Conservation (phyloP, 768 basidiomycete genomes). For the Amanita polypyramis region DNA sequence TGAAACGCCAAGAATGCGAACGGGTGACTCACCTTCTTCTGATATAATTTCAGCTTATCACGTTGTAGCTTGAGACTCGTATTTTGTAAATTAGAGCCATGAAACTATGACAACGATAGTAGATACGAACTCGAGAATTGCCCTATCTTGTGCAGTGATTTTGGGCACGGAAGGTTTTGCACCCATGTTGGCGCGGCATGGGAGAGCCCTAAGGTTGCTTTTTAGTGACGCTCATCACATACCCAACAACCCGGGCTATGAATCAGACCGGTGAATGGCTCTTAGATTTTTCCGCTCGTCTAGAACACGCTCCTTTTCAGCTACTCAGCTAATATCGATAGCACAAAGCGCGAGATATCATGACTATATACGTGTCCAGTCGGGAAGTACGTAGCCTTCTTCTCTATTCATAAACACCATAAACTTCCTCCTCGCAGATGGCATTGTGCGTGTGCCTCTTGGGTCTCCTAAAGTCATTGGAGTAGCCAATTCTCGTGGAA, state of each 20-base stretch:
- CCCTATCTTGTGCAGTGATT: slow-evolving; percentile 88
- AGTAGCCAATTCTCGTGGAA: slow-evolving; percentile 64
- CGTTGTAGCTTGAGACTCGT: slow-evolving; percentile 88
- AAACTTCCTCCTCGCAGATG: slow-evolving; percentile 30
- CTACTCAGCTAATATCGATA: background rate
- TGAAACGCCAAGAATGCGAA: background rate
- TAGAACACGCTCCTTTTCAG: background rate
- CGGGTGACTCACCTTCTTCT: slow-evolving; percentile 61
- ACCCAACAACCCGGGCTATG: background rate
- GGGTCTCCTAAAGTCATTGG: slow-evolving; percentile 73
- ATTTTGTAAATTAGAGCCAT: slow-evolving; percentile 6
- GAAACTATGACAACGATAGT: slow-evolving; percentile 7
- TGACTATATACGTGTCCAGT: slow-evolving; percentile 56
- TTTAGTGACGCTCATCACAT: background rate
- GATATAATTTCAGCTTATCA: slow-evolving; percentile 93
- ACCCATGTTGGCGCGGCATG: slow-evolving; percentile 38
- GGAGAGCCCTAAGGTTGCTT: background rate
- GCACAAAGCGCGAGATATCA: slow-evolving; percentile 31
- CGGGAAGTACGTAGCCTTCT: slow-evolving; percentile 11
- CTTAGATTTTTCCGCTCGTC: background rate
- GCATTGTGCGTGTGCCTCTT: slow-evolving; percentile 58
- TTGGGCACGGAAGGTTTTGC: slow-evolving; percentile 69
- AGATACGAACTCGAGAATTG: slow-evolving; percentile 81
- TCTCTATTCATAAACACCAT: background rate
- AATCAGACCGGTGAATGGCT: slow-evolving; percentile 4